Base-by-base conservation (phyloP, 2,329 filamentous ascomycete genomes). In the Penicillium sp. region DNA sequence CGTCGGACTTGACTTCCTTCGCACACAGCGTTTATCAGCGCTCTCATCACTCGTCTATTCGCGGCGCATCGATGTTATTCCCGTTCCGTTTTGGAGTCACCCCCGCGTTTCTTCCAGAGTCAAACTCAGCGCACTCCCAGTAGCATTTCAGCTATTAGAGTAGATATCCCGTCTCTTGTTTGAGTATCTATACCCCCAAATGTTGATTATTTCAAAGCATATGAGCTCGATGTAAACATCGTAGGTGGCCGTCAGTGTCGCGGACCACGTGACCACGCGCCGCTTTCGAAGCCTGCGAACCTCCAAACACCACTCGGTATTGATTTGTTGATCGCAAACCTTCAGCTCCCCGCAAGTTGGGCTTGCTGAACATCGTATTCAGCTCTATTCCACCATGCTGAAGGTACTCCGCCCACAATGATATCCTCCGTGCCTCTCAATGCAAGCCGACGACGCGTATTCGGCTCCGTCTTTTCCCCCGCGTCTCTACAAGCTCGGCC, bases 391-490 rank as follows among this genome's bases (percentile, higher is more conserved):
- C 65, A 63, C 61, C 45, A 71, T 72, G 67, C 24, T 60, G 54
- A 55, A 61, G 19, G 35, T 54, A 49, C 51, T 47, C 38, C 61
- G 50, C 60, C 26, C 58, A 70, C 54, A 42, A 77, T 75, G 73
- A 51, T 70, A 24, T 67, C 69, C 24, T 69, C 68, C 51, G 60
- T 58, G 37, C 67, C 73, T 51, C 65, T 72, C 56, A 68, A 67
- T 60, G 60, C 58, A 59, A 65, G 69, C 60, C 76, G 76, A 64
- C 76, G 75, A 69, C 79, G 78, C 65, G 74, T 82, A 24, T 80
- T 81, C 66, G 71, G 71, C 59, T 80, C 79, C 13, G 79, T 82
- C 53, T 81, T 82, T 63, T 73, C 79, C 53, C 73, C 77, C 54
- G 69, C 76, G 57, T 74, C 74, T 19, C 66, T 75, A n/a, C 73